Base-by-base conservation (phyloP, 2,329 filamentous ascomycete genomes). In the Aspergillus sp. region DNA sequence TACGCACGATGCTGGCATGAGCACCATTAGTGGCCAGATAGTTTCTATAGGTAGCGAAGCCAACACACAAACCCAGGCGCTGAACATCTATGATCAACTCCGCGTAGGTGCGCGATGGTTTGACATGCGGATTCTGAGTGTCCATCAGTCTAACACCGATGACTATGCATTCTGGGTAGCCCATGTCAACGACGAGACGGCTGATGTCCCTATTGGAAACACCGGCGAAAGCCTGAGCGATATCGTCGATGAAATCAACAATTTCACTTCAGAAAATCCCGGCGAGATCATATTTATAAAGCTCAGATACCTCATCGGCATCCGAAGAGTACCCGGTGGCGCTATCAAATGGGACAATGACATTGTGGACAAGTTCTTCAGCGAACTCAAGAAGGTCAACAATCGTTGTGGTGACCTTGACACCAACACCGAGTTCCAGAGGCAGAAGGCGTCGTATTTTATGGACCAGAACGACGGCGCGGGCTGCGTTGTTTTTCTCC, bases 1-100 rank as follows among this genome's bases (percentile, higher is more conserved):
- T 12, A 54, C 56, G 12, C 56, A 58, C 40, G 56, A 58, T 24
- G 49, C 56, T 3, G 56, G 56, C 15, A 58, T 58, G 56, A 58
- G 56, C 56, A 58, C 56, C n/a, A 58, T 58, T 20, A 58, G 56
- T 33, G 34, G 42, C 4, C 8, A 51, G 39, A 58, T 58, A n/a
- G 40, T 51, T 11, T 58, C 56, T 12, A 49, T 54, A 8, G 56
- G 56, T 17, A 58, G 39, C 34, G 30, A 41, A 8, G 51, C 46
- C 19, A 58, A 58, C 33, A 58, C 56, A 6, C 56, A 58, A 27
- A 58, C 56, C 11, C 56, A 58, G 12, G 56, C 24, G 3, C 46
- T 58, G 12, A 58, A 44, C 22, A 54, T 58, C n/a, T 58, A 58
- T 30, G 41, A 58, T 19, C 56, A 58, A 22, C 56, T 58, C 3